Base-by-base conservation (phyloP, 306 rosid species). In the Abrus precatorius region DNA sequence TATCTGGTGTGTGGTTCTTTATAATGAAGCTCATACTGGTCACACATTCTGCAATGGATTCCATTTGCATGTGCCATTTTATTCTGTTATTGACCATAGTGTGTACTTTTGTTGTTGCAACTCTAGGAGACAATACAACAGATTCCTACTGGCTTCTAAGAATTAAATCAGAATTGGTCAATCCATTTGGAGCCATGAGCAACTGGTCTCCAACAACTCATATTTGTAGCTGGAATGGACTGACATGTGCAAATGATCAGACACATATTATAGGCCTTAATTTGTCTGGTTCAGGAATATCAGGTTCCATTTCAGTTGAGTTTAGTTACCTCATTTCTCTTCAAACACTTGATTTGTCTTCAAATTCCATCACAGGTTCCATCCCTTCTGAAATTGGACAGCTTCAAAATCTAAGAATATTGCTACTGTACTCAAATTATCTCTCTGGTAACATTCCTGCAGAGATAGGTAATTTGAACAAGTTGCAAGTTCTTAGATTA, bases 271-370 rank as follows among this genome's bases (percentile, higher is more conserved):
- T 86, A 61, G 84, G 89, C 45, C 60, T 93, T 72, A 90, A 90
- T 78, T 87, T 93, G 9, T 91, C 97, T 27, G 68, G 75, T 30
- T 86, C 93, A 59, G 90, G 94, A 72, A 69, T 93, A 34, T 90
- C 94, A 52, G 98, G 97, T 72, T 74, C 88, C 50, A 73, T 87
- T 61, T 82, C 93, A 28, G 12, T 13, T 27, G 90, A 90, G 70
- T 70, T 91, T 71, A 86, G 81, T 53, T 79, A 70, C 45, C 85
- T 93, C 64, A 62, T 84, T 80, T 78, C 85, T 59, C 92, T 93
- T 78, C 90, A 88, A 90, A 49, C 80, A 9, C 89, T 93, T 30
- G 98, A 93, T 82, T 82, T 93, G 81, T 91, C 98, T 8, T 84
- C 86, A 27, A 93, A 93, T 73, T 74, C 53, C 45, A 87, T 93